Evolutionary conservation across 2,329 filamentous ascomycete genomes (phyloP), one percentile per base, ranked within the genome.

Genomic region (Colletotrichum filicis): DNA sequence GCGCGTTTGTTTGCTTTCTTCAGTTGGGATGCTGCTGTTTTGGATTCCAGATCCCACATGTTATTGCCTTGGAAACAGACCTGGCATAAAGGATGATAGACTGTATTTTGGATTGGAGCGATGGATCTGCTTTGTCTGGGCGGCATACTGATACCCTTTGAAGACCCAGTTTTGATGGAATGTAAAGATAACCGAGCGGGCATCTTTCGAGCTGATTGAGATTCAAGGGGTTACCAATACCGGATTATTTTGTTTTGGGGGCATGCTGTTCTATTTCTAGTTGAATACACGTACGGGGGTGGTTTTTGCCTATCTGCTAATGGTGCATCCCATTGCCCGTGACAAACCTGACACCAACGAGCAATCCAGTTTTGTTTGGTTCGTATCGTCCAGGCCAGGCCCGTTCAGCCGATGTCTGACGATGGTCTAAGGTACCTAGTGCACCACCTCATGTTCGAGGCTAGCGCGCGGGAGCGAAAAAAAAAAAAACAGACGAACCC

Each of bases 381-480:
- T 42, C 37, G 28, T 28, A n/a, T n/a, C 28, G 32, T 35, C 49
- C 49, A 24, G 30, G 46, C n/a, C 46, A 63, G 46, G 37, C 37
- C 42, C n/a, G 63, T 49, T 58, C 26, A 57, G 19, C 56, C 37
- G 28, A 60, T 53, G 19, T 28, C n/a, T 12, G 32, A 35, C 32
- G 32, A 35, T 11, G 4, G 8, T 35, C 32, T 4, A 35, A 35
- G 11, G 32, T 35, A 35, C 37, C 14, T 42, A 42, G 28, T 42
- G 14, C 19, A 46, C 35, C 42, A 26, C 22, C 53, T 42, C 16
- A 42, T 19, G 35, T 53, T 52, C 11, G 32, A 22, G 37, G 35
- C 62, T 70, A 70, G 61, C 62, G 61, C 61, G 55, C 61, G 62
- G 61, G 67, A 70, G 46, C 49, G 32, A 42, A n/a, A 68, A 63